A percentile compares a stretch with the other conserved stretches of the same genome.
These are phyloP conservation scores for Arctium minus DNA, from an alignment of 129 eudicot genomes.

Conservation along the genomic window DNA sequence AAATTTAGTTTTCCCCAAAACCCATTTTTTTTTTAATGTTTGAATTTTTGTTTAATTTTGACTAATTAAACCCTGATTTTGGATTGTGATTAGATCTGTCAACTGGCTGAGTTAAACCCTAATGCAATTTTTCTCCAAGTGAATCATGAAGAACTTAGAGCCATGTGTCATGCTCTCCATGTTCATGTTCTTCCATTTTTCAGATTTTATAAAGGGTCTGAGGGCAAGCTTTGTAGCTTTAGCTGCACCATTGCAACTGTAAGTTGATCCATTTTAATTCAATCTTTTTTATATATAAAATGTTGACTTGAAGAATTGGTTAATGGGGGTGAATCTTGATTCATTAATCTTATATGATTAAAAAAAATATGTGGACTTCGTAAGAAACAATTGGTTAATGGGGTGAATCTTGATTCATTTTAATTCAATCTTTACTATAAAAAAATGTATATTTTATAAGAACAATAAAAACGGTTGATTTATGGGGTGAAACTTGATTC, in stretches of 20 bases:
- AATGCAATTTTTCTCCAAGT: constrained; percentile 73
- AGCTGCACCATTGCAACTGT: constrained; percentile 86
- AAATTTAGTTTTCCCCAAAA: not conserved
- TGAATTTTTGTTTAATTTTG: not conserved
- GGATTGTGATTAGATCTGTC: constrained; percentile 54
- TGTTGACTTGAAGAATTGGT: not conserved
- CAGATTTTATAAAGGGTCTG: constrained; percentile 83
- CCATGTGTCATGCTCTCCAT: constrained; percentile 63
- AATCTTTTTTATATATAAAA: not conserved
- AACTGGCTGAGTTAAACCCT: constrained; percentile 83
- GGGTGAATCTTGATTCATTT: not conserved
- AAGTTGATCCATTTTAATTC: constrained; percentile 10
- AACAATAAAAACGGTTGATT: not conserved
- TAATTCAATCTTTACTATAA: not conserved
- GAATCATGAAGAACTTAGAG: constrained; percentile 71
- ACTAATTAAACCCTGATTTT: not conserved
- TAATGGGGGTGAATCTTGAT: not conserved
- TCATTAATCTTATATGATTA: too few species aligned
- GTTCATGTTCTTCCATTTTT: constrained; percentile 93
- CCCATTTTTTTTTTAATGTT: not conserved
- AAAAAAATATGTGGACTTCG: too few species aligned
- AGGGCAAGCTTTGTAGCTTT: constrained; percentile 85
- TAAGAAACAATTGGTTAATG: not conserved
- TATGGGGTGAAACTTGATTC: not conserved
- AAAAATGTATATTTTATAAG: not conserved